phyloP scores from a whole-genome alignment of 805 yeast species.

The Candida insectorum region DNA sequence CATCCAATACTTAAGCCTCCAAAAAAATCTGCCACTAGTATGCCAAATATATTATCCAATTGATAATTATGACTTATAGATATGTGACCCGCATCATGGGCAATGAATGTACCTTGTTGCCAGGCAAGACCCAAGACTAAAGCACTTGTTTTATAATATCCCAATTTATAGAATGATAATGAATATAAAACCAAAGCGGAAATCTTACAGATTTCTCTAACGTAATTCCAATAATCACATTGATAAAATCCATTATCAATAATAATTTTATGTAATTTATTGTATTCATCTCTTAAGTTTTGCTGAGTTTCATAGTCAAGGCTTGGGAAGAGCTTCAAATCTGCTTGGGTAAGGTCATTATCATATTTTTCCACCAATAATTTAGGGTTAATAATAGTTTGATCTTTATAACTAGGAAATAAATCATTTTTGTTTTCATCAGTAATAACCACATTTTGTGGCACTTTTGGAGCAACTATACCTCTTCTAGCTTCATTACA shows the following conservation, averaged over 20 bases:
- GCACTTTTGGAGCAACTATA: conserved; percentile 47
- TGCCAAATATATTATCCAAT: conserved; percentile 70
- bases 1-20: conserved; percentile 92
- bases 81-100: conserved; percentile 88
- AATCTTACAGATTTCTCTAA: conserved; percentile 65
- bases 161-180: conserved; percentile 44
- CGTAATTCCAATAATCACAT: conserved; percentile 72
- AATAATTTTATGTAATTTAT: conserved; percentile 54
- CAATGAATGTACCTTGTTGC: conserved; percentile 88
- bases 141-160: conserved; percentile 56
- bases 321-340: conserved; percentile 55
- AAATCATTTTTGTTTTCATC: conserved; percentile 28
- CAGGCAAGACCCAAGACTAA: conserved; percentile 68
- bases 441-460: conserved; percentile 45
- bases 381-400: conserved; percentile 53
- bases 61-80: conserved; percentile 79
- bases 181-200: conserved; percentile 48
- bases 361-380: conserved; percentile 56
- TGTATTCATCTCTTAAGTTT: conserved; percentile 52
- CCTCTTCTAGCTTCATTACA: conserved; percentile 18
- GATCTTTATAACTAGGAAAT: conserved; percentile 29
- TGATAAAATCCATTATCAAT: conserved; percentile 60
- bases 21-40: conserved; percentile 66
- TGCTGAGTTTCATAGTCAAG: conserved; percentile 69
- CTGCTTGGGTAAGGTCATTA: conserved; percentile 50